Evolutionary conservation across 2,329 filamentous ascomycete species (phyloP).

Genomic region (Phaeomoniella chlamydospora): DNA sequence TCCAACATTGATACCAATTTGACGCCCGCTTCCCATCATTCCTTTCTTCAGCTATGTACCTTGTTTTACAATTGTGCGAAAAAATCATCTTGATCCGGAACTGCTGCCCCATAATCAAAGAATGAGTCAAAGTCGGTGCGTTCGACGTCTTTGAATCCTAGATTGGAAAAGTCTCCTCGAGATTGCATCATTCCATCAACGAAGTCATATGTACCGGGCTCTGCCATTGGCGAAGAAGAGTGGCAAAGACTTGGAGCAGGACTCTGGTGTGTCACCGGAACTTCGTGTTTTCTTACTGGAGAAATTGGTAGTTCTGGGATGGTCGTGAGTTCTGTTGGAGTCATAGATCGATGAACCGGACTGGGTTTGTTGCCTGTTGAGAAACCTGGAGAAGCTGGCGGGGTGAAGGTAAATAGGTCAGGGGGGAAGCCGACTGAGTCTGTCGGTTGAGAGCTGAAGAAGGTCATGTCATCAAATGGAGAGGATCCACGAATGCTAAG

Average conservation of each 20-base stretch:
- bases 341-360: constrained; percentile 20
- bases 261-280: constrained; percentile 5
- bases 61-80: constrained; percentile 1
- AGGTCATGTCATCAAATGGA: constrained; percentile 15
- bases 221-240: constrained; percentile 10
- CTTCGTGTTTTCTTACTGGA: neutral
- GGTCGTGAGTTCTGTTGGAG: constrained; percentile 14
- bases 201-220: constrained; percentile 11
- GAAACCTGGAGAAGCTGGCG: constrained; percentile 29
- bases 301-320: neutral
- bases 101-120: constrained; percentile 9
- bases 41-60: neutral
- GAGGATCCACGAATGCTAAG: constrained; percentile 22
- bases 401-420: constrained; percentile 29
- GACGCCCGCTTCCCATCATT: neutral
- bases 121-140: constrained; percentile 13
- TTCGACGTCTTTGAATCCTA: constrained; percentile 6
- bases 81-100: neutral
- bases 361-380: constrained; percentile 23
- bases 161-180: constrained; percentile 1
- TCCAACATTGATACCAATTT: neutral
- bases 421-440: constrained; percentile 17
- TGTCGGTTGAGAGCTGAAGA: constrained; percentile 6
- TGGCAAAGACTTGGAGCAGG: constrained; percentile 9
- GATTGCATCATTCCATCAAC: constrained; percentile 1